Evolutionary conservation across 2,329 filamentous ascomycete genomes (phyloP), one percentile per base, ranked within the genome.

Genomic region (Aspergillus cejpii): DNA sequence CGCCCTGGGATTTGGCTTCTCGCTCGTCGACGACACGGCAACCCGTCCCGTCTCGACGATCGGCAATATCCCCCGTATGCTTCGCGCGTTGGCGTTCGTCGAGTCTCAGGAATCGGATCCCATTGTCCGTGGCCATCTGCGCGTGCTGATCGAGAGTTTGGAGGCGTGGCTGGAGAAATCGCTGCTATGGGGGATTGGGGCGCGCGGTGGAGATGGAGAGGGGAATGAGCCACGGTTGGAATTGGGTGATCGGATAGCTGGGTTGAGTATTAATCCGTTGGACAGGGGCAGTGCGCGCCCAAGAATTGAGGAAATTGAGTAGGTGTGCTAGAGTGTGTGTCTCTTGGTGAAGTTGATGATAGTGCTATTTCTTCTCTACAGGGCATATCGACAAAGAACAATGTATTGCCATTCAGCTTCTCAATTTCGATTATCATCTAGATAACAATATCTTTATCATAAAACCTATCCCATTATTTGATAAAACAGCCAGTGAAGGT

Each of bases 131-230:
- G 67, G 66, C 0, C 67, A 72, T 55, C 50, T 70, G 12, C 62
- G 64, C 2, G 59, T 58, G 19, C 44, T 71, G 42, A 62, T 68
- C 21, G 68, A 71, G 53, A 71, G 61, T 39, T 45, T 71, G 26
- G 67, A 71, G 51, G 63, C 64, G 8, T 71, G 68, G 69, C 44
- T 67, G 43, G 65, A 70, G 51, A 71, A 69, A 51, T 63, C 63
- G 8, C 44, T 72, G 37, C 43, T 71, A 39, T 67, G 63, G 62
- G 67, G 64, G 0, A 65, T 70, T 42, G 60, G 60, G 6, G 48
- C 51, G 5, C 57, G 54, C 7, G 51, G 45, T 20, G 43, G 47
- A 11, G 42, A 52, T 27, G 50, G 28, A 29, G 46, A 46, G 8
- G 38, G 49, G 11, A 33, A 44, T 14, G 54, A 58, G 40, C 56